phyloP scores from a whole-genome alignment of 2,329 filamentous ascomycete species.

The Colletotrichum phormii region DNA sequence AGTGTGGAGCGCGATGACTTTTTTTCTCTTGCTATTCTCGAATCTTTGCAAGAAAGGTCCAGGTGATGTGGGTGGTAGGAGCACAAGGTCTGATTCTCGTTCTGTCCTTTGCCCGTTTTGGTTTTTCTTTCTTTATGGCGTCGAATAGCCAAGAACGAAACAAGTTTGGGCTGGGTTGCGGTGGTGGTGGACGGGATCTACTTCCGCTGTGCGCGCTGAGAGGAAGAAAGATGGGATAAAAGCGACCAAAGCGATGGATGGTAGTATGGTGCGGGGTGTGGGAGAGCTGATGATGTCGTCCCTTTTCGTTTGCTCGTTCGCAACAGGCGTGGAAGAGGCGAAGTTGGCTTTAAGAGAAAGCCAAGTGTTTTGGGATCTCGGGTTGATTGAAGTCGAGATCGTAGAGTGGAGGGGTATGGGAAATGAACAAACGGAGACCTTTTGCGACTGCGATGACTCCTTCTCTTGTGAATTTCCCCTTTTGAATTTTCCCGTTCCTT shows the following conservation, averaged over 20 bases:
- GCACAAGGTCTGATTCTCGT: constrained; percentile 10
- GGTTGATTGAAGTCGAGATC: not conserved
- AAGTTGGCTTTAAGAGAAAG: not conserved
- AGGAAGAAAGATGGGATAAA: not conserved
- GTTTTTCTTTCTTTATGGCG: not conserved
- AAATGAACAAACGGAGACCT: not conserved
- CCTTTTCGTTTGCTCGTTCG: not conserved
- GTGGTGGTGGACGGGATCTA: constrained; percentile 4
- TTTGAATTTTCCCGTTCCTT: not conserved
- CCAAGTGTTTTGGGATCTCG: not conserved
- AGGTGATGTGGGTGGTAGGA: constrained; percentile 15
- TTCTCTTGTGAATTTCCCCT: not conserved
- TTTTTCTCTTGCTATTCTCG: not conserved
- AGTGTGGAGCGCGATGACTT: not conserved
- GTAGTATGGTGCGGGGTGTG: not conserved
- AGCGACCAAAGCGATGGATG: constrained; percentile 4
- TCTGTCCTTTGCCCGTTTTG: constrained; percentile 3
- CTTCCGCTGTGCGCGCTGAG: not conserved
- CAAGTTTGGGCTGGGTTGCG: constrained; percentile 3
- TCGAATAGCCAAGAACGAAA: constrained; percentile 7
- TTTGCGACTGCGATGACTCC: constrained; percentile 6
- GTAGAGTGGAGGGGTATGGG: not conserved
- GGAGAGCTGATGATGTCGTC: not conserved
- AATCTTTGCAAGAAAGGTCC: constrained; percentile 9
- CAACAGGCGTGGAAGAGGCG: not conserved